Percentiles rank a stretch among this genome's conserved stretches.
phyloP scores from a whole-genome alignment of 2,329 filamentous ascomycete genomes.

The Neopestalotiopsis sp. region DNA sequence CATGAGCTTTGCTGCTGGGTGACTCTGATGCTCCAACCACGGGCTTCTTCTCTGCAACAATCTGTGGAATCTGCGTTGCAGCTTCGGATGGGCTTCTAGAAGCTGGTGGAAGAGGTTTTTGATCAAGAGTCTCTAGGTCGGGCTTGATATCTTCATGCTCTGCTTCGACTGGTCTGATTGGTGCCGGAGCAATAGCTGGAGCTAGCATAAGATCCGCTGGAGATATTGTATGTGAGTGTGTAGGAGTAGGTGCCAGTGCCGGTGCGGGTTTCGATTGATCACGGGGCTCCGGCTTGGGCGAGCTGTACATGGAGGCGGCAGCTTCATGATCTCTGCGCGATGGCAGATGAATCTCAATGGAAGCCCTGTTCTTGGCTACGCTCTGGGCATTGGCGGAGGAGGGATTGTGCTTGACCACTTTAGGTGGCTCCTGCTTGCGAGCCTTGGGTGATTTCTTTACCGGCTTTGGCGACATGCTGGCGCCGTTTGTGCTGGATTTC shows the following conservation, averaged over 20 bases:
- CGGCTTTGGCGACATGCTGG: slow-evolving; percentile 30
- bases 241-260: neutral
- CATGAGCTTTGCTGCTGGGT: slow-evolving; percentile 21
- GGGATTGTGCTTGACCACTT: slow-evolving; percentile 48
- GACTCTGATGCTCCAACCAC: neutral
- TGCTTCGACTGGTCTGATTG: neutral
- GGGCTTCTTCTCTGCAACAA: slow-evolving; percentile 17
- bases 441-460: slow-evolving; percentile 37
- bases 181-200: neutral
- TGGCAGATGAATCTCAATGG: slow-evolving; percentile 35
- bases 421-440: slow-evolving; percentile 33
- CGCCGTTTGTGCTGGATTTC: slow-evolving; percentile 36
- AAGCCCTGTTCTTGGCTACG: slow-evolving; percentile 31
- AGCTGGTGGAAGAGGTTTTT: neutral
- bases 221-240: slow-evolving; percentile 16
- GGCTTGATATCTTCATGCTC: neutral
- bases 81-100: neutral
- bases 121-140: neutral
- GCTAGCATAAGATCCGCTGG: slow-evolving; percentile 13
- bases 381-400: slow-evolving; percentile 37
- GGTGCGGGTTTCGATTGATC: no score
- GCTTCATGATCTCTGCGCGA: slow-evolving; percentile 31
- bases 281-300: slow-evolving; percentile 19
- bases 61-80: neutral
- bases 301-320: slow-evolving; percentile 24